Evolutionary conservation across 441 rosid species (phyloP), one percentile per base, ranked within the genome.

Genomic region (Gossypium schwendimanii): DNA sequence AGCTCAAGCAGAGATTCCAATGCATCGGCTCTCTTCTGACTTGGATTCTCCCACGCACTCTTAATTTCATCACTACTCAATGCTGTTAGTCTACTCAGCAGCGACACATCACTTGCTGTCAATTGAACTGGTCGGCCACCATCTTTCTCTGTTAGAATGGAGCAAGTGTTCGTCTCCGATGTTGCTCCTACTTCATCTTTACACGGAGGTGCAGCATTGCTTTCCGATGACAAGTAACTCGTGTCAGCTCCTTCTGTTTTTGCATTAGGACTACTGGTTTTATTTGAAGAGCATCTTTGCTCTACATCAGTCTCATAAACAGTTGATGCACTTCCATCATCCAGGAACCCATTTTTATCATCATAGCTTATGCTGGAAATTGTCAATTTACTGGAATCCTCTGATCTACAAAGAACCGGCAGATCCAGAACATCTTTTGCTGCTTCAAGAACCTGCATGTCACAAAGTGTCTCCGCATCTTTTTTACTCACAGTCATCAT

Each of bases 1-100:
- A 91, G 83, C 85, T 94, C 98, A 1, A 94, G 86, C 81, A 94
- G 75, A 52, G 98, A 92, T 80, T 94, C 99, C 28, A 94, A 77
- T 12, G 99, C 99, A 57, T 87, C 90, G 8, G 98, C 98, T 82
- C 99, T 82, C 52, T 88, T 87, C 79, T 83, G 91, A 68, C 86
- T 76, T 2, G 88, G 89, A 50, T 77, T 78, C 77, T 82, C 88
- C 84, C 86, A 77, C n/a, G 76, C 81, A 0, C 67, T 71, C 84
- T 81, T 89, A 17, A 76, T 83, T 64, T 79, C 93, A 54, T 82
- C 69, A 57, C 79, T 76, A 45, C 82, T 80, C 45, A 83, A 41
- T 17, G 83, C 90, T 2, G 93, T 76, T 23, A 87, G 86, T 70
- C 60, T 84, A 76, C 86, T 86, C 71, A 85, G 77, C 69, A 87